phyloP scores from a whole-genome alignment of 2,329 filamentous ascomycete genomes.

The Microsporum ferrugineum region DNA sequence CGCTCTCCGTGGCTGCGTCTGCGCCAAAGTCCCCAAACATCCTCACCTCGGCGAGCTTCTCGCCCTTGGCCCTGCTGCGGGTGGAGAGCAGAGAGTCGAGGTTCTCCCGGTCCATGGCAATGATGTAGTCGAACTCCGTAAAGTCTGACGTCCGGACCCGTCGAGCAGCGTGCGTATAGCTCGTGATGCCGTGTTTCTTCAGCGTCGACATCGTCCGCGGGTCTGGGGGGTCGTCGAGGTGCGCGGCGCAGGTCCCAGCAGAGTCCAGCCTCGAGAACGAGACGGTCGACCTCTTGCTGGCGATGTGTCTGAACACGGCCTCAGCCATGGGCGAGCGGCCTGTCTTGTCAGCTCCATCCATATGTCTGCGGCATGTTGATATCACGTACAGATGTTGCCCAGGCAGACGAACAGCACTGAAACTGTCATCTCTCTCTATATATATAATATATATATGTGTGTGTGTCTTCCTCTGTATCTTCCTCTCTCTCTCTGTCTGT shows the following conservation, averaged over 20 bases:
- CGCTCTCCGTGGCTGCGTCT: constrained; percentile 29
- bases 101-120: constrained; percentile 87
- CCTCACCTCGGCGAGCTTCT: constrained; percentile 48
- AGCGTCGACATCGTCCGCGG: constrained; percentile 73
- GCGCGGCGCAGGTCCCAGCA: constrained; percentile 83
- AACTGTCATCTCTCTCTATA: constrained; percentile 22
- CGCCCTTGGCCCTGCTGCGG: constrained; percentile 39
- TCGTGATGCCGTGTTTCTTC: constrained; percentile 57
- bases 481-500: too few species aligned
- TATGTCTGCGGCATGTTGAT: not conserved
- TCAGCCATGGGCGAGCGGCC: constrained; percentile 86
- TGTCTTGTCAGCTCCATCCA: constrained; percentile 14
- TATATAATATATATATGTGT: too few species aligned
- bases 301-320: constrained; percentile 68
- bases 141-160: constrained; percentile 66
- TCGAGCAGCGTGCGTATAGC: constrained; percentile 66
- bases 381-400: constrained; percentile 73
- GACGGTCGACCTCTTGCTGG: constrained; percentile 40
- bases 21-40: constrained; percentile 68
- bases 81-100: constrained; percentile 56
- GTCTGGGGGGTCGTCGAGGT: constrained; percentile 65
- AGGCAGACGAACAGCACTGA: constrained; percentile 91
- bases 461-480: too few species aligned
- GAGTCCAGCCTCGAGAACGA: constrained; percentile 65
- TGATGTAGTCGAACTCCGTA: constrained; percentile 75